phyloP scores from a whole-genome alignment of 495 filamentous ascomycete species.

The Pyrenula aspistea region DNA sequence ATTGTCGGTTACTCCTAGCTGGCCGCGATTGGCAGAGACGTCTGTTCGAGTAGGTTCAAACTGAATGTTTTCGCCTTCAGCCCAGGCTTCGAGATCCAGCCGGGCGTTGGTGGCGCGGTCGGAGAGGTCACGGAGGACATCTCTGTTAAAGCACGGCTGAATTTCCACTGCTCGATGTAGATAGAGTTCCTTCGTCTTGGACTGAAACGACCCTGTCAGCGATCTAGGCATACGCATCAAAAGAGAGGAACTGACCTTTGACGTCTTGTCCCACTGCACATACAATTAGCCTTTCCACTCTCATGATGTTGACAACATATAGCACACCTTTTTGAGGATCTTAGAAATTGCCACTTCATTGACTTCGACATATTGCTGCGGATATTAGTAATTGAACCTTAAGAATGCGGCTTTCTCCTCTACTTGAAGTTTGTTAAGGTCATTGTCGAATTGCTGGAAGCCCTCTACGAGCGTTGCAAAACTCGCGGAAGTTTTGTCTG shows the following conservation, averaged over 20 bases:
- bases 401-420: conserved; percentile 5
- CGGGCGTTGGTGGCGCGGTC: conserved; percentile 91
- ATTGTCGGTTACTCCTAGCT: conserved; percentile 61
- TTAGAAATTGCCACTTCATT: conserved; percentile 97
- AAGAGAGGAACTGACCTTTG: conserved; percentile 49
- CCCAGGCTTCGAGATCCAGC: conserved; percentile 89
- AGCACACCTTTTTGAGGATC: conserved; percentile 81
- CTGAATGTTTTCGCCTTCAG: conserved; percentile 82
- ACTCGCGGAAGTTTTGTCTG: conserved; percentile 77
- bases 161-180: conserved; percentile 93
- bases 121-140: conserved; percentile 90
- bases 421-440: conserved; percentile 86
- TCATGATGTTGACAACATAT: conserved; percentile 3
- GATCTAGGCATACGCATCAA: conserved; percentile 8
- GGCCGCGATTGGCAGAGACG: conserved; percentile 48
- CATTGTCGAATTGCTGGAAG: conserved; percentile 90
- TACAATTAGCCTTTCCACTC: conserved; percentile 12
- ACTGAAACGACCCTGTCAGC: conserved; percentile 32
- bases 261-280: conserved; percentile 89
- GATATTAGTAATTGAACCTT: background rate
- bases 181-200: conserved; percentile 93
- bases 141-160: conserved; percentile 93
- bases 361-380: conserved; percentile 85
- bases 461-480: conserved; percentile 92
- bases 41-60: conserved; percentile 52